phyloP scores from a whole-genome alignment of 805 yeast species.

The Lachancea lanzarotensis region DNA sequence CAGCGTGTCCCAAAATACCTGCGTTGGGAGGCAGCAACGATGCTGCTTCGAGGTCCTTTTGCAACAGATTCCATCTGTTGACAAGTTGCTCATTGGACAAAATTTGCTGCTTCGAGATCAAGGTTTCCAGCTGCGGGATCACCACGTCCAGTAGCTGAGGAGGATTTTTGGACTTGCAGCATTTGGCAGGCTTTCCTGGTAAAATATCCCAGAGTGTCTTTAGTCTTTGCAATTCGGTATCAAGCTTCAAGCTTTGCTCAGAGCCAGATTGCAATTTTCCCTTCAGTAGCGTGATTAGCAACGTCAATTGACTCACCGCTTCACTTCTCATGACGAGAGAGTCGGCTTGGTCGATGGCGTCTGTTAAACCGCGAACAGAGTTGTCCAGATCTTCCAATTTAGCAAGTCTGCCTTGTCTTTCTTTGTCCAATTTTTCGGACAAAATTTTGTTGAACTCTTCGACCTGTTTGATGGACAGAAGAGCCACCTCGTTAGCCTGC shows the following conservation, averaged over 20 bases:
- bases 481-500: constrained; percentile 64
- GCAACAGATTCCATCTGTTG: constrained; percentile 71
- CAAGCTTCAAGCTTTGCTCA: constrained; percentile 27
- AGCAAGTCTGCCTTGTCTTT: constrained; percentile 73
- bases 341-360: constrained; percentile 37
- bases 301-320: constrained; percentile 27
- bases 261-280: constrained; percentile 18
- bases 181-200: constrained; percentile 20
- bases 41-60: constrained; percentile 82
- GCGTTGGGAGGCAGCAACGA: constrained; percentile 91
- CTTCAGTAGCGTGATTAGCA: constrained; percentile 19
- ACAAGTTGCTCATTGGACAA: constrained; percentile 72
- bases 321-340: constrained; percentile 34
- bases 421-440: constrained; percentile 53
- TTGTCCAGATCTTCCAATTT: constrained; percentile 54
- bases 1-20: constrained; percentile 85
- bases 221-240: constrained; percentile 31
- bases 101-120: constrained; percentile 43
- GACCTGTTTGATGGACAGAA: constrained; percentile 63
- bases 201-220: constrained; percentile 22
- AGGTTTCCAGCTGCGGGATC: constrained; percentile 40
- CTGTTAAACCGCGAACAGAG: constrained; percentile 44
- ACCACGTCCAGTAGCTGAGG: constrained; percentile 24
- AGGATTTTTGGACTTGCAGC: constrained; percentile 18
- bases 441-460: constrained; percentile 57